A percentile compares a stretch with the other conserved stretches of the same genome.
These are phyloP conservation scores for Rhizoclosmatium globosum DNA, from an alignment of 192 early-diverging fungal species.

Conservation along the genomic window DNA sequence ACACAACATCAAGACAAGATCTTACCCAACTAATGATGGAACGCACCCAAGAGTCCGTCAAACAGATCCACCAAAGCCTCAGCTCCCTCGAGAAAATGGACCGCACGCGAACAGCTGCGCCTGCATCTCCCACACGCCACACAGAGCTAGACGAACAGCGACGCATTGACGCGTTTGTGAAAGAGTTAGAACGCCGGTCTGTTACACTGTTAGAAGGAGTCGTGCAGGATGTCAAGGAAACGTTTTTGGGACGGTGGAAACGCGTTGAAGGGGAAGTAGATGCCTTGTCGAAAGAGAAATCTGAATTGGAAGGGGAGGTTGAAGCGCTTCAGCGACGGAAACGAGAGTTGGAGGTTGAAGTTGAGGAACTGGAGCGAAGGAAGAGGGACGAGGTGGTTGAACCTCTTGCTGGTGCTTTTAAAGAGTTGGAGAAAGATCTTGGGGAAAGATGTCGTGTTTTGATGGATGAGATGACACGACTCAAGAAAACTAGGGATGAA, in stretches of 20 bases:
- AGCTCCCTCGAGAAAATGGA: conserved; percentile 32
- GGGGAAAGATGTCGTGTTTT: neutral
- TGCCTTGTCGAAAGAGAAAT: conserved; percentile 13
- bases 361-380: neutral
- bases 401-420: conserved; percentile 7
- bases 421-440: conserved; percentile 21
- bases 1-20: conserved; percentile 26
- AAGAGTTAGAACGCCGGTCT: conserved; percentile 2
- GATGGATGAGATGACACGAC: neutral
- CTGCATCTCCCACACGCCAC: neutral
- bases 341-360: conserved; percentile 10
- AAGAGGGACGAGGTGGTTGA: conserved; percentile 5
- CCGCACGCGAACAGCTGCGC: neutral
- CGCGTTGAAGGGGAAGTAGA: conserved; percentile 14
- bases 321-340: neutral
- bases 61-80: conserved; percentile 31
- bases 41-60: conserved; percentile 31
- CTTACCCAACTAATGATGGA: conserved; percentile 39
- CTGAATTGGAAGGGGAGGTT: conserved; percentile 6
- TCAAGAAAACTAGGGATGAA: conserved; percentile 3
- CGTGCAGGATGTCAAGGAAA: conserved; percentile 31
- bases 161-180: conserved; percentile 3
- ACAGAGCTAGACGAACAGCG: neutral
- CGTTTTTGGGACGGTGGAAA: neutral
- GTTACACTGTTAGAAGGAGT: neutral